Evolutionary conservation across 1,139 yeast genomes (phyloP), one percentile per base, ranked within the genome.

Genomic region (Kodamaea arcana): DNA sequence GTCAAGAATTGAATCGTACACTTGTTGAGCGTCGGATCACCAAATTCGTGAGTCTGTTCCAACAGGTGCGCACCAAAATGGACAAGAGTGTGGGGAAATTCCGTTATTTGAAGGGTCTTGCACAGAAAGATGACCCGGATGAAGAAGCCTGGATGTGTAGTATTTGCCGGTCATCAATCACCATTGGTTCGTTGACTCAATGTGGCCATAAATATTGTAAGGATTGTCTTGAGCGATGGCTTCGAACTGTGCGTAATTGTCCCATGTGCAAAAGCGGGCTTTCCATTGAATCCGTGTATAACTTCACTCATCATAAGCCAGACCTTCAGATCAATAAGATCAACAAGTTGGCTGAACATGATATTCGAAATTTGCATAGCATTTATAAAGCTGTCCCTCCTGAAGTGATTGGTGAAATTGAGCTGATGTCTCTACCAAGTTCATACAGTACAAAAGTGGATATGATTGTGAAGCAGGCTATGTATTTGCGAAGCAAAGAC

Each of bases 131-230:
- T 15, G 43, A 42, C 15, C 30, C 25, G 3, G 28, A 22, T 4
- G 35, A 34, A 4, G 46, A 37, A 14, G 73, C 67, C 3, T 54
- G 70, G 40, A 60, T 72, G 32, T 92, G 97, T 58, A 73, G 81
- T 29, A 88, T 92, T 44, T 92, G 98, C 54, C 75, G 83, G 16
- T 69, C 78, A 3, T 55, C 72, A 2, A 86, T 88, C 30, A 68
- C 77, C 3, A 67, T 78, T 31, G 97, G 97, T 0, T 73, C 92
- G 0, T 65, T 90, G 41, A 82, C 95, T 0, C 79, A 78, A 14
- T 90, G 97, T 68, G 97, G 97, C 0, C 97, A 90, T 57, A 81
- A 80, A 47, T 90, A 83, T 52, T 90, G 97, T 53, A 74, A 76
- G 39, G 82, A 75, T 2, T 90, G 97, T 55, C 64, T 88, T 25